These are phyloP conservation scores for Stentor roeselii DNA, from an alignment of 73 alveolate species.

Conservation along the genomic window DNA sequence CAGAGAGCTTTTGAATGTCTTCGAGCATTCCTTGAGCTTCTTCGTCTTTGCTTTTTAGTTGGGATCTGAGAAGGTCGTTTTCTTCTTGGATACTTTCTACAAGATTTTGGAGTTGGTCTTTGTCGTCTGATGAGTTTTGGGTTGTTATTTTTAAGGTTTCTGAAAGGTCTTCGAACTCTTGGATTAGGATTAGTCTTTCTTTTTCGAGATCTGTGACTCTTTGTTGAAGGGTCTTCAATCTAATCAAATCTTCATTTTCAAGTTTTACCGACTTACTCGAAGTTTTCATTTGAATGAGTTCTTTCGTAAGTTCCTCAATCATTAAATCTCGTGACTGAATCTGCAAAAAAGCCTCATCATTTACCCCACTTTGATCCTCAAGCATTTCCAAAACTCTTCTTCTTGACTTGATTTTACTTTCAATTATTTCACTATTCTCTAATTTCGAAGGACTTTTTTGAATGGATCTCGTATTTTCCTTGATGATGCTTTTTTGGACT, in stretches of 20 bases:
- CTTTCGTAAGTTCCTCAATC: neutral
- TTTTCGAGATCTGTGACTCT: neutral
- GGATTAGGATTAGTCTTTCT: neutral
- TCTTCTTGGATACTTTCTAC: neutral
- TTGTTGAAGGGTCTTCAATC: neutral
- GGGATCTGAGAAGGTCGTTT: neutral
- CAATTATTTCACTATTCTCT: neutral
- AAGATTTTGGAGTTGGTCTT: neutral
- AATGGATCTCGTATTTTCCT: too few species aligned
- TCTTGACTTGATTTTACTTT: neutral
- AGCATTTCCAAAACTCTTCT: slow-evolving; percentile 19
- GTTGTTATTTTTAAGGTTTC: neutral
- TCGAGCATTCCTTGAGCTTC: neutral
- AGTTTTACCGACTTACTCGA: too few species aligned
- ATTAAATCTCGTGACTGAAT: neutral
- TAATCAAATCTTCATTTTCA: neutral
- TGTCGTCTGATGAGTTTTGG: neutral
- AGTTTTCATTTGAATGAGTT: neutral
- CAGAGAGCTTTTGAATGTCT: neutral
- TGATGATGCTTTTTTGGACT: too few species aligned
- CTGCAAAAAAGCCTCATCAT: slow-evolving; percentile 13
- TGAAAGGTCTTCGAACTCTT: neutral
- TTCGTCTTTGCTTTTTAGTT: neutral
- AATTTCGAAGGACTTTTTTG: too few species aligned
- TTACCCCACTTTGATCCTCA: neutral